Conservation (phyloP, 2,329 filamentous ascomycete species). For the Tolypocladium nubicola region DNA sequence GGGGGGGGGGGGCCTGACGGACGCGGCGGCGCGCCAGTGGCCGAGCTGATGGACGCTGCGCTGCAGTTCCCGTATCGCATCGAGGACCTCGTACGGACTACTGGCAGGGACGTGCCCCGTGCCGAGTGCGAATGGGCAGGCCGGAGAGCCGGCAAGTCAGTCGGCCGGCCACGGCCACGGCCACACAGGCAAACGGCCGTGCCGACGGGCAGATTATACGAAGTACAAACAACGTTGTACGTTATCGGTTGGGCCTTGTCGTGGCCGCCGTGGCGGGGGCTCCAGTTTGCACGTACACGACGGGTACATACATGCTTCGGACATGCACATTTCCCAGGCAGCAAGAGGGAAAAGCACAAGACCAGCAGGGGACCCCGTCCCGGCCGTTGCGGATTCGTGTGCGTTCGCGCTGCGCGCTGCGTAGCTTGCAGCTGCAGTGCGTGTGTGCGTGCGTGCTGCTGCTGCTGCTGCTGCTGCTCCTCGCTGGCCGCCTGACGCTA, state of each 20-base stretch:
- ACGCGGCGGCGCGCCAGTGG: neutral
- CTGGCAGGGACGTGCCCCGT: neutral
- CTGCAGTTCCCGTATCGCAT: neutral
- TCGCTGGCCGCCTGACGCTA: neutral
- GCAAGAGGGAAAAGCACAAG: neutral
- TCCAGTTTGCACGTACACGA: neutral
- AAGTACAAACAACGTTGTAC: no score
- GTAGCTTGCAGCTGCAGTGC: neutral
- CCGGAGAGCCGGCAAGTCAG: neutral
- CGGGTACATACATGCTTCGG: neutral
- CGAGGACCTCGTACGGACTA: neutral
- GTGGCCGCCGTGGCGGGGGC: neutral
- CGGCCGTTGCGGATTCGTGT: no score
- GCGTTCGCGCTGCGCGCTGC: no score
- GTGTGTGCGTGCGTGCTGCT: neutral
- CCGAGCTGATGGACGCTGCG: neutral
- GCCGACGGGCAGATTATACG: neutral
- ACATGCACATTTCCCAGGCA: neutral
- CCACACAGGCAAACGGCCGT: neutral
- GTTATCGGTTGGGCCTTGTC: neutral
- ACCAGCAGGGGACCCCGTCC: neutral
- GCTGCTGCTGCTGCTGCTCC: neutral
- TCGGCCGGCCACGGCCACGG: neutral
- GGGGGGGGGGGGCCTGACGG: neutral
- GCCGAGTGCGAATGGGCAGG: no score